Base-by-base conservation (phyloP, 306 rosid species). In the Citrullus mucosospermus region DNA sequence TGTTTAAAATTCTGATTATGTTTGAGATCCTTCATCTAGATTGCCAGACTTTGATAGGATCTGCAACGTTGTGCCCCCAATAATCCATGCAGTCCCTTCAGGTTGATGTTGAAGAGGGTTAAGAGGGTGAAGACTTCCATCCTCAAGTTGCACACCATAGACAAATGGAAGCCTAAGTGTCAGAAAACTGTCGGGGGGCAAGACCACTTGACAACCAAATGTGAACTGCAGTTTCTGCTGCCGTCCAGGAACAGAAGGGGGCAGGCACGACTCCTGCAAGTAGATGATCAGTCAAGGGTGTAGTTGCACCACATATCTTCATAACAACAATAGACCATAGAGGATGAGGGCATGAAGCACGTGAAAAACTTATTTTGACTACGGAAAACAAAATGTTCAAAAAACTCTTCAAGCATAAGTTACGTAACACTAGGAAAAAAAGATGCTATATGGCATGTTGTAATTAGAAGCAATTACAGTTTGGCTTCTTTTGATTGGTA, bases 141-240 rank as follows among this genome's bases (percentile, higher is more conserved):
- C 93, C 69, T 87, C 96, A 84, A 88, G 84, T 80, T 87, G 87
- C 75, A 90, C 90, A 3, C 98, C 98, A 44, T 92, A 94, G 61
- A 90, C 89, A 87, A 89, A 94, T 56, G 97, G 97, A 74, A 94
- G 86, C 83, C 90, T 86, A 66, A 94, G 96, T 38, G 93, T 83
- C 66, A 94, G 90, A 82, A 94, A 92, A 86, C 98, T 94, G 85
- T 87, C 96, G 43, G 97, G 95, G 81, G 98, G 98, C 78, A 94
- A 80, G 80, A 89, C 79, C 79, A 92, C 91, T 81, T 84, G 88
- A 79, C 88, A 87, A 80, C 97, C 96, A 17, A 86, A 87, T 83
- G 91, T 81, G 82, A 94, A 94, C 87, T 83, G 97, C 84, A 92
- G 87, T 81, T 90, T 89, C 80, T 44, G 82, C 82, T 92, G 93